Percentiles rank a stretch among this genome's conserved stretches.
Conservation (phyloP, 2,329 filamentous ascomycete genomes). For the Ascochyta fabae region DNA sequence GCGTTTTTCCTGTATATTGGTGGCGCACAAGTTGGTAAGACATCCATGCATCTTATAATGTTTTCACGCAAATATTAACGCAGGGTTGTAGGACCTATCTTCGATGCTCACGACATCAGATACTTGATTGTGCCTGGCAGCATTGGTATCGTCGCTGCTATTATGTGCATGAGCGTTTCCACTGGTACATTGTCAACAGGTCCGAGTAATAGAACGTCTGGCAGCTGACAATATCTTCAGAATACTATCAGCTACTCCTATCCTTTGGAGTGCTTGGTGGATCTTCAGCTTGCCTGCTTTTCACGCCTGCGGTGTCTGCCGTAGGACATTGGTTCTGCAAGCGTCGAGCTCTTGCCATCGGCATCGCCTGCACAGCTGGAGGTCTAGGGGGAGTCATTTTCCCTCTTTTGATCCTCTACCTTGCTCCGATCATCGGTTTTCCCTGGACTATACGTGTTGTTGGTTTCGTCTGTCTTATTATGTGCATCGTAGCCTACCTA, state of each 20-base stretch:
- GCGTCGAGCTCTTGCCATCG: slow-evolving; percentile 49
- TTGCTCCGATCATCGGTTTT: slow-evolving; percentile 64
- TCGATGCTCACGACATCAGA: slow-evolving; percentile 46
- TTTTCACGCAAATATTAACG: slow-evolving; percentile 8
- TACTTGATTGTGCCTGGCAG: slow-evolving; percentile 40
- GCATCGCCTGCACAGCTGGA: slow-evolving; percentile 51
- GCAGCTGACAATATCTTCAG: slow-evolving; percentile 7
- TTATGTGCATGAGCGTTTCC: slow-evolving; percentile 43
- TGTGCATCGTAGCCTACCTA: slow-evolving; percentile 23
- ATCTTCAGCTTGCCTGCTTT: slow-evolving; percentile 49
- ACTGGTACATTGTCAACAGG: slow-evolving; percentile 9
- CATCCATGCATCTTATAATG: rapidly evolving
- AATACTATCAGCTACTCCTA: slow-evolving; percentile 55
- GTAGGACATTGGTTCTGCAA: slow-evolving; percentile 52
- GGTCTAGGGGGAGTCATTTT: slow-evolving; percentile 58
- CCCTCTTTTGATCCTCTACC: slow-evolving; percentile 60
- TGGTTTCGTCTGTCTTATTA: slow-evolving; percentile 63
- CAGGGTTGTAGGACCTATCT: slow-evolving; percentile 42
- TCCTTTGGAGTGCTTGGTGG: slow-evolving; percentile 54
- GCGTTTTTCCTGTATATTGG: slow-evolving; percentile 50
- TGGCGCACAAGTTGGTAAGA: slow-evolving; percentile 39
- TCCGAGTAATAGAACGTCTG: background rate
- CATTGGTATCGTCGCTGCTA: slow-evolving; percentile 35
- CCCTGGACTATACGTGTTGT: slow-evolving; percentile 67
- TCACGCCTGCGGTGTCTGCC: slow-evolving; percentile 48